phyloP scores from a whole-genome alignment of 768 basidiomycete species.

The Chalciporus chontae region DNA sequence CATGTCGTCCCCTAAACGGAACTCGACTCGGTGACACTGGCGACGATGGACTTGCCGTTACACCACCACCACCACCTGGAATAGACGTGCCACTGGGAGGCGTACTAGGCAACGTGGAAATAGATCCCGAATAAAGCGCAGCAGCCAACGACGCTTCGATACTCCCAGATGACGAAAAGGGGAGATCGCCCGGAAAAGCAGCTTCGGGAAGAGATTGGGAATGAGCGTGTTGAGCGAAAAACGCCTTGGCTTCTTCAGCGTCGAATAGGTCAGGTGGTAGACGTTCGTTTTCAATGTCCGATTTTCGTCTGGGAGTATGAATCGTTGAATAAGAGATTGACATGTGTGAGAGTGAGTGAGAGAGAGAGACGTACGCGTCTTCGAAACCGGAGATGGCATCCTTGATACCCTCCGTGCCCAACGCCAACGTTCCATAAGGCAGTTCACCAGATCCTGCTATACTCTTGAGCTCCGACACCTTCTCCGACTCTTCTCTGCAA shows the following conservation, averaged over 20 bases:
- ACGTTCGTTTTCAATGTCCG: conserved; percentile 98
- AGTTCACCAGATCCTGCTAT: conserved; percentile 74
- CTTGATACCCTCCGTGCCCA: conserved; percentile 92
- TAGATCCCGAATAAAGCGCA: conserved; percentile 14
- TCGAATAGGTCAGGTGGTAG: conserved; percentile 96
- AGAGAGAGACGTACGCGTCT: conserved; percentile 75
- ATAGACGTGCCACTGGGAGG: neutral
- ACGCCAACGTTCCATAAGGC: conserved; percentile 80
- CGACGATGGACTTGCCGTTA: neutral
- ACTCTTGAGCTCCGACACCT: conserved; percentile 93
- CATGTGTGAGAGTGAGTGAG: too few relatives aligned
- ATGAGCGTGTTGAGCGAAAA: conserved; percentile 37
- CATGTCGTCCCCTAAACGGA: conserved; percentile 64
- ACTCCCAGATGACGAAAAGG: conserved; percentile 43
- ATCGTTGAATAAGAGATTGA: too few relatives aligned
- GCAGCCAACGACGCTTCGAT: conserved; percentile 40
- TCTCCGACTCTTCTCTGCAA: conserved; percentile 92
- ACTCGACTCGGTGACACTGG: conserved; percentile 41
- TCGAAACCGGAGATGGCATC: conserved; percentile 92
- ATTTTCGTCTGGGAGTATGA: conserved; percentile 96
- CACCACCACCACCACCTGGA: neutral
- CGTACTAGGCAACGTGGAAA: conserved; percentile 34
- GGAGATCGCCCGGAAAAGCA: conserved; percentile 41
- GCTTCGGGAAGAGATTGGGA: conserved; percentile 49
- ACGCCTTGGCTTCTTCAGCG: conserved; percentile 64